Conservation (phyloP, 768 basidiomycete species). For the Boletus insuetus region DNA sequence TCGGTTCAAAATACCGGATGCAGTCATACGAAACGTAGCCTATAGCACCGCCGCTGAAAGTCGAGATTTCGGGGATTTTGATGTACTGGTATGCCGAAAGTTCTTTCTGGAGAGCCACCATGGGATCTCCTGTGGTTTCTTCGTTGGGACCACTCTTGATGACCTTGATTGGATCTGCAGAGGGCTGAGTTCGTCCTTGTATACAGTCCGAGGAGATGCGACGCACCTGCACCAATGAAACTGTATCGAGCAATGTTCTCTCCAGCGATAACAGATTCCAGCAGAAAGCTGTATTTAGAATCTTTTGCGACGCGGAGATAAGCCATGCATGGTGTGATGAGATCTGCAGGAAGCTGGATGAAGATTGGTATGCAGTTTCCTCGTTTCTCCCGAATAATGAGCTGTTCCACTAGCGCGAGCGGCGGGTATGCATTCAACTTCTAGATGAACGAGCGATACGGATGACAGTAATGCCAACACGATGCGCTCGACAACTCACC, state of each 20-base stretch:
- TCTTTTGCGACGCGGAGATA: constrained; percentile 92
- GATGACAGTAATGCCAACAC: constrained; percentile 40
- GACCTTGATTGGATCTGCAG: constrained; percentile 86
- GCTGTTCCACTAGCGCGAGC: constrained; percentile 68
- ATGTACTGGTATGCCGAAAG: constrained; percentile 85
- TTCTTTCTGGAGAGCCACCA: constrained; percentile 79
- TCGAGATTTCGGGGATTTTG: constrained; percentile 86
- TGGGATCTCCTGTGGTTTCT: constrained; percentile 84
- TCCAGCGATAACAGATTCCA: constrained; percentile 90
- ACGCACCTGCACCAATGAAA: constrained; percentile 91
- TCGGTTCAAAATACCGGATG: constrained; percentile 95
- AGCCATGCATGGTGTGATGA: constrained; percentile 95
- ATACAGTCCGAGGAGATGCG: constrained; percentile 4
- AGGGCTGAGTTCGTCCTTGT: not conserved
- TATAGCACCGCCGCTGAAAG: constrained; percentile 96
- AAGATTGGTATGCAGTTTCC: constrained; percentile 95
- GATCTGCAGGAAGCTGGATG: constrained; percentile 90
- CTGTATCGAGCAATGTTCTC: constrained; percentile 92
- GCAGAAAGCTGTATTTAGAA: constrained; percentile 90
- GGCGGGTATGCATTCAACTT: constrained; percentile 69
- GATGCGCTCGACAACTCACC: constrained; percentile 30
- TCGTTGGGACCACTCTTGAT: constrained; percentile 85
- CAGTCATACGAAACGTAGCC: constrained; percentile 98
- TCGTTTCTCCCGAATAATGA: constrained; percentile 75
- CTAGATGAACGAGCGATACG: constrained; percentile 54